These are phyloP conservation scores for Penicillium janthinellum DNA, from an alignment of 2,329 filamentous ascomycete genomes.

Conservation along the genomic window DNA sequence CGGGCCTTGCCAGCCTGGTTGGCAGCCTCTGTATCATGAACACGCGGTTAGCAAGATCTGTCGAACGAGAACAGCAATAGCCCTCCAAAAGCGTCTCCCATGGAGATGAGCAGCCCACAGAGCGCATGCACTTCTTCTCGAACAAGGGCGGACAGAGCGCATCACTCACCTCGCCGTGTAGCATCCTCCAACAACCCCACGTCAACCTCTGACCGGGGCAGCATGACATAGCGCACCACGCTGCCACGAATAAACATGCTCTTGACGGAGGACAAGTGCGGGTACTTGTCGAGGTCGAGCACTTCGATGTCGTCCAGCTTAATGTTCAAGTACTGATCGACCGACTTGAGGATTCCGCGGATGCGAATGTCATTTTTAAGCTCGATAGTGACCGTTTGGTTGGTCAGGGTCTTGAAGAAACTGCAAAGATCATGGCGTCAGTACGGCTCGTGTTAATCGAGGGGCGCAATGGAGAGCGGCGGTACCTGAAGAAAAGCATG, in stretches of 20 bases:
- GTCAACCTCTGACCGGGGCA: slow-evolving; percentile 80
- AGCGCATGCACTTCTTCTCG: not conserved
- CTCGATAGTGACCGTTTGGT: slow-evolving; percentile 95
- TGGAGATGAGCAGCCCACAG: not conserved
- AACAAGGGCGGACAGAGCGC: not conserved
- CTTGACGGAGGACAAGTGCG: slow-evolving; percentile 87
- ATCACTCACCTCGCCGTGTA: slow-evolving; percentile 71
- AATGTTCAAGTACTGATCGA: slow-evolving; percentile 99
- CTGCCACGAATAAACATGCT: slow-evolving; percentile 95
- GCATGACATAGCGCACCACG: slow-evolving; percentile 88
- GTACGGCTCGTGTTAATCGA: not conserved
- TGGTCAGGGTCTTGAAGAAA: slow-evolving; percentile 99
- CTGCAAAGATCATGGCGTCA: slow-evolving; percentile 46
- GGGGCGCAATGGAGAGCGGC: not conserved
- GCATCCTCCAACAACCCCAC: slow-evolving; percentile 87
- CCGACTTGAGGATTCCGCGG: slow-evolving; percentile 90
- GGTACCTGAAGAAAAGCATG: slow-evolving; percentile 59
- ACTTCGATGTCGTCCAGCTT: slow-evolving; percentile 96
- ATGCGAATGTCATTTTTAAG: slow-evolving; percentile 99
- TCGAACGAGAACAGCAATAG: not conserved
- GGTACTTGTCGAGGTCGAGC: slow-evolving; percentile 90
- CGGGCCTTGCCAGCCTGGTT: slow-evolving; percentile 54
- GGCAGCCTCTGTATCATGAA: slow-evolving; percentile 45
- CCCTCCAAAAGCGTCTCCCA: too few relatives aligned
- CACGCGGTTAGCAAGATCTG: slow-evolving; percentile 11